These are phyloP conservation scores for Paxillus involutus DNA, from an alignment of 768 basidiomycete genomes.

Conservation along the genomic window DNA sequence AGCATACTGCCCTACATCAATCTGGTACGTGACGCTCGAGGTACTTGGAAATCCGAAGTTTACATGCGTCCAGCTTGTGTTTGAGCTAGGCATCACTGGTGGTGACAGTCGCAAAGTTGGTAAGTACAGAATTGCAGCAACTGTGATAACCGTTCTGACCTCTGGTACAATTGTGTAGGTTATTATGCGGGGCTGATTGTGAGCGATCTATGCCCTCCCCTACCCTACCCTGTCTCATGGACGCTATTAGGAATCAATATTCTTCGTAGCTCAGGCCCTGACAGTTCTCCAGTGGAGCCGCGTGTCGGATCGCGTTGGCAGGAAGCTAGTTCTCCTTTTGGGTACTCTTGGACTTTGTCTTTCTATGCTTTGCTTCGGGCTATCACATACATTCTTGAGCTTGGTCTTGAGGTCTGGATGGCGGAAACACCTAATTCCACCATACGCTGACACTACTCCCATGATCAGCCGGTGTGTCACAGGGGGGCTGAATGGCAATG, in stretches of 20 bases:
- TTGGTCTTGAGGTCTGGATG: constrained; percentile 41
- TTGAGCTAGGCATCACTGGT: constrained; percentile 22
- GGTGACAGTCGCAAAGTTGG: constrained; percentile 26
- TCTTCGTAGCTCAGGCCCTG: constrained; percentile 71
- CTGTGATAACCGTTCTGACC: not conserved
- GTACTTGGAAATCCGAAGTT: not conserved
- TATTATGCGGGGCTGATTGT: constrained; percentile 77
- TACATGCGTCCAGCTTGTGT: constrained; percentile 22
- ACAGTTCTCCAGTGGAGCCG: constrained; percentile 75
- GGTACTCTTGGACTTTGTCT: constrained; percentile 62
- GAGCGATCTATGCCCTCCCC: constrained; percentile 10
- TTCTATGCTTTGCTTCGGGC: constrained; percentile 71
- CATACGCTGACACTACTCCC: no score
- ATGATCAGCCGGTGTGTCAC: constrained; percentile 48
- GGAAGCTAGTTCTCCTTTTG: constrained; percentile 68
- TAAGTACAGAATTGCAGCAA: constrained; percentile 39
- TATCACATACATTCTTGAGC: constrained; percentile 66
- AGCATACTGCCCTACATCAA: constrained; percentile 52
- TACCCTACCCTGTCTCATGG: not conserved
- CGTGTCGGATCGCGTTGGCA: constrained; percentile 65
- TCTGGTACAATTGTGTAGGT: constrained; percentile 38
- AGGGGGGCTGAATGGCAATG: constrained; percentile 62
- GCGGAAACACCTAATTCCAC: no score
- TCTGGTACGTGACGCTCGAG: constrained; percentile 14
- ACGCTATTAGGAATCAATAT: constrained; percentile 61